These are phyloP conservation scores for Stephania yunnanensis DNA, from an alignment of 164 flowering plant genomes.

Conservation along the genomic window DNA sequence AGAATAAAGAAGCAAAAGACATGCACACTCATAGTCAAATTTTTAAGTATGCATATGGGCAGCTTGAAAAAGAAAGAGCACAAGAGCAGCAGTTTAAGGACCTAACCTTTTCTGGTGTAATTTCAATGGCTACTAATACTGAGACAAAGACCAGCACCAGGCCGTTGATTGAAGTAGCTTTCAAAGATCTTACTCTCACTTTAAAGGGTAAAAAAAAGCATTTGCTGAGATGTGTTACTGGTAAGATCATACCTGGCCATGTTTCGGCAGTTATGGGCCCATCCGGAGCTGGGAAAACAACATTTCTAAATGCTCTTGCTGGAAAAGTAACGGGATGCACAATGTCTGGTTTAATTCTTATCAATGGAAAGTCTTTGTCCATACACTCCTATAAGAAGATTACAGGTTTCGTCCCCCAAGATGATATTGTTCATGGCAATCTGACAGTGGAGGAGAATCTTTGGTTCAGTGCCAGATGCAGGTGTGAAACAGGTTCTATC, in stretches of 20 bases:
- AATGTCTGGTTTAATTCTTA: conserved; percentile 59
- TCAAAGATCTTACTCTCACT: conserved; percentile 89
- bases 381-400: conserved; percentile 84
- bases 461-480: conserved; percentile 92
- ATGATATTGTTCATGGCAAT: conserved; percentile 98
- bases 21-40: conserved; percentile 86
- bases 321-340: conserved; percentile 78
- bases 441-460: conserved; percentile 97
- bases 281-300: conserved; percentile 99
- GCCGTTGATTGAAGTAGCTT: conserved; percentile 77
- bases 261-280: conserved; percentile 99
- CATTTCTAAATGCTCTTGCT: conserved; percentile 91
- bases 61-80: conserved; percentile 96
- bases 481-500: conserved; percentile 37
- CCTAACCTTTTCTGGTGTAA: conserved; percentile 81
- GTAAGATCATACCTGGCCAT: conserved; percentile 83
- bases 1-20: conserved; percentile 56
- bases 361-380: conserved; percentile 74
- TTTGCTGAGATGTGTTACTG: conserved; percentile 80
- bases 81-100: conserved; percentile 65
- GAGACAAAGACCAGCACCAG: conserved; percentile 71
- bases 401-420: conserved; percentile 97
- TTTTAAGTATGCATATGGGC: conserved; percentile 94
- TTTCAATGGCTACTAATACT: conserved; percentile 77
- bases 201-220: conserved; percentile 74